Base-by-base conservation (phyloP, 208 protist species). In the Wallacemonas sp. region DNA sequence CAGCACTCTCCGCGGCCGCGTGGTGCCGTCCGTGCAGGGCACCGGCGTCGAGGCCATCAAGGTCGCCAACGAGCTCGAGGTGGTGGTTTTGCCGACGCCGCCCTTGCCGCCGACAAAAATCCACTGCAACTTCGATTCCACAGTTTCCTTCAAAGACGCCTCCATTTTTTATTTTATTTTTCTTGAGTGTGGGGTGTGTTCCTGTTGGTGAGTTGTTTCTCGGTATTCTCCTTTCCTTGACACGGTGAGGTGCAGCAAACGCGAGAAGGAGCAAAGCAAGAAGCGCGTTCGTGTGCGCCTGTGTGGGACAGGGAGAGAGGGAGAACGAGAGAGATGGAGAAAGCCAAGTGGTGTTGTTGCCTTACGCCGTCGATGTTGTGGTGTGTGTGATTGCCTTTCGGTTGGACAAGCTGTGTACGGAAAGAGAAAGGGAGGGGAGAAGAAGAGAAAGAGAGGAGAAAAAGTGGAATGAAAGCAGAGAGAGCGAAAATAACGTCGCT, bases 31-130 rank as follows among this genome's bases (percentile, higher is more conserved):
- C 1, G 54, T 57, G 12, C 25, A 28, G 8, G 33, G 44, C 18
- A 86, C 55, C 20, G 95, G 74, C 0, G 84, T 85, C 32, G 94
- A 89, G 10, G 98, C 81, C n/a, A 99, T 77, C 23, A 88, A 72
- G 18, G 98, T 90, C n/a, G 97, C 93, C 26, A 99, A 63, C 2
- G 86, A 69, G 59, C 88, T 98, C 52, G 91, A 97, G 3, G 77
- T 95, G 0, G 97, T 99, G 8, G 97, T 98, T 82, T 99, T 99
- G 46, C 98, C 98, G 1, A 99, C 99, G 42, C 98, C 97, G 65
- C 98, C 98, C 70, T 99, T 99, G 28, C 99, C 99, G 63, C 98
- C 98, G 1, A 99, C 79, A 61, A 94, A 94, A 39, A 94, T 82
- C 86, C 88, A 94, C 67, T 89, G 70, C 23, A 89, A 70, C 16